Conservation (phyloP, 208 protist species). For the Trypanosoma scelopori region DNA sequence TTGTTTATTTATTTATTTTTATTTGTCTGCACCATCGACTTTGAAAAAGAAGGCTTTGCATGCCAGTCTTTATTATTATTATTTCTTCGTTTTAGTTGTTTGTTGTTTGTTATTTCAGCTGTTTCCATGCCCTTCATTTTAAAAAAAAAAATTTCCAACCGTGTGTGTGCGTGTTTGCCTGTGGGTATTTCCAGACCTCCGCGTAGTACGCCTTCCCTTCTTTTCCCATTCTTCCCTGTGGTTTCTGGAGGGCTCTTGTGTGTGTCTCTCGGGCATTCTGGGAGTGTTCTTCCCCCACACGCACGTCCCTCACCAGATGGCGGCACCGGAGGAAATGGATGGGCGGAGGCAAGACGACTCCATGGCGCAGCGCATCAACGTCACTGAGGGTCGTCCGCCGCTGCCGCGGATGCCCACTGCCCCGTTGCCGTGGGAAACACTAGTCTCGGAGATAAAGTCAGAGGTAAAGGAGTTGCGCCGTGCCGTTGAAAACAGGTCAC, state of each 20-base stretch:
- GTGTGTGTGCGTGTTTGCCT: too few relatives aligned
- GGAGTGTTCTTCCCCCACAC: not conserved
- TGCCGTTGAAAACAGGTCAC: constrained; percentile 10
- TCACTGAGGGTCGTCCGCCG: not conserved
- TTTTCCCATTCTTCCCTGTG: constrained; percentile 14
- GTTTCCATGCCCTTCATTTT: not conserved
- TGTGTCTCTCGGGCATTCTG: constrained; percentile 2
- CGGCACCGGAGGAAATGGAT: not conserved
- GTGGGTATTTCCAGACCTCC: too few relatives aligned
- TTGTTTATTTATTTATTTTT: not conserved
- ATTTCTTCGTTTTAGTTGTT: too few relatives aligned
- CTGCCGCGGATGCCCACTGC: not conserved
- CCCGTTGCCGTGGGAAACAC: not conserved
- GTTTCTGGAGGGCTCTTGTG: too few relatives aligned
- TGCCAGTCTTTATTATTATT: too few relatives aligned
- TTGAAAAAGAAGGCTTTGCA: too few relatives aligned
- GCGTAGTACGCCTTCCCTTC: not conserved
- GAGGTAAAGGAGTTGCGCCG: constrained; percentile 12
- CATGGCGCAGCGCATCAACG: not conserved
- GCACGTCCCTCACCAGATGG: too few relatives aligned
- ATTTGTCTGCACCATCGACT: not conserved
- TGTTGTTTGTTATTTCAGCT: too few relatives aligned
- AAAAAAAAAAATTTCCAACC: too few relatives aligned
- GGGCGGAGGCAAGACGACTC: too few relatives aligned
- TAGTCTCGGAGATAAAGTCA: constrained; percentile 7